Evolutionary conservation across 441 rosid genomes (phyloP), one percentile per base, ranked within the genome.

Genomic region (Euphorbia celastroides): DNA sequence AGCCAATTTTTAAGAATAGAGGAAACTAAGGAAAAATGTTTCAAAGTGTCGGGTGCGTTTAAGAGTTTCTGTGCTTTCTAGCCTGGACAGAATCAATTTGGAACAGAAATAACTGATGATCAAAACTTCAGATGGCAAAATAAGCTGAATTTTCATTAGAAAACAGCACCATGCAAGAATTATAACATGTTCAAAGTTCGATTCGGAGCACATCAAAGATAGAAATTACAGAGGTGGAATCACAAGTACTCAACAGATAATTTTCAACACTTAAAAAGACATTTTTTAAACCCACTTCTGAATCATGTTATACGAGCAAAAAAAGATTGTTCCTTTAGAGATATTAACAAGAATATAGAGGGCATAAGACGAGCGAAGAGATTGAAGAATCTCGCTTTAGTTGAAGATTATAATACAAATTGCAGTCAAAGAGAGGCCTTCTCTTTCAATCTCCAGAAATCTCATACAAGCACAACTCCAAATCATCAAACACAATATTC

Each of bases 381-480:
- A 70, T 2, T 12, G 30, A n/a, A n/a, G n/a, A n/a, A n/a, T n/a
- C n/a, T n/a, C n/a, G n/a, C n/a, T n/a, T n/a, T 9, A 62, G 56
- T 20, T 26, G 11, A 42, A 46, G n/a, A 26, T 28, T 54, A 63
- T 25, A 63, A 57, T 28, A 58, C 51, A 65, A 58, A 44, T 42
- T 17, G 59, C 22, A 65, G 57, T 46, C 32, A n/a, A 70, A 28
- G 38, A 52, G 42, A 31, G 2, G n/a, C 19, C n/a, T 27, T 20
- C 25, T 55, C 11, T 57, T 64, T 71, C 34, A 62, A n/a, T n/a
- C n/a, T n/a, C n/a, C n/a, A 67, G 38, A 42, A 62, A 68, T 65
- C 62, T 46, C 57, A 72, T 68, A 76, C 65, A 74, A 72, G 34
- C 57, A 65, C 64, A 72, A 69, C 66, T 72, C 57, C 61, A 17